Base-by-base conservation (phyloP, 306 rosid species). In the Gillenia trifoliata region DNA sequence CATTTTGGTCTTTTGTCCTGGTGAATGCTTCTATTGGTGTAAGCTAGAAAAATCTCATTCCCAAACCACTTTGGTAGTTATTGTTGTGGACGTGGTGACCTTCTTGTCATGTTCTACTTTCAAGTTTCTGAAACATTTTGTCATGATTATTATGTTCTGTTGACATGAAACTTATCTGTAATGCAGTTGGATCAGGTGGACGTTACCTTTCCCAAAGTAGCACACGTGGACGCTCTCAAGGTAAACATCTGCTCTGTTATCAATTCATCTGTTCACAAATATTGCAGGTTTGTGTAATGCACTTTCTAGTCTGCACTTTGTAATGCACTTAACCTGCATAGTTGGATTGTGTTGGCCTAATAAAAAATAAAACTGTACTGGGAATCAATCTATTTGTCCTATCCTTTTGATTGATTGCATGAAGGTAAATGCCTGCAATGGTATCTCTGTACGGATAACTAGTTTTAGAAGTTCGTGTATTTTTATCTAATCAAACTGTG, bases 161-260 rank as follows among this genome's bases (percentile, higher is more conserved):
- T 80, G 70, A 64, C 54, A 54, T 38, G 47, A 25, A 71, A 30
- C 72, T 81, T 64, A 71, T 41, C 66, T 26, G 26, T 80, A 43
- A 41, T 89, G 77, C 89, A 83, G 96, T 68, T 74, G 84, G 86
- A 91, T 80, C 88, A 81, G 80, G 86, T 78, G 64, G 92, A 93
- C 83, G 33, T 75, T 78, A 72, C 87, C 25, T 85, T 84, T 84
- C 92, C 90, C 66, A 81, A 78, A 81, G 84, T 79, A 74, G 60
- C 81, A 20, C 71, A 80, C 38, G 76, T 78, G 72, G 96, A 85
- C 72, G 79, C 75, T 70, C 57, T 87, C 66, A 85, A 88, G 92
- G 96, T 92, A 75, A 69, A 70, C 36, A 49, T 71, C 15, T 23
- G 5, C 56, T 78, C 74, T 57, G 62, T 75, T 67, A 34, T 40